phyloP scores from a whole-genome alignment of 345 rosid genomes.

The Noccaea bulbosa region DNA sequence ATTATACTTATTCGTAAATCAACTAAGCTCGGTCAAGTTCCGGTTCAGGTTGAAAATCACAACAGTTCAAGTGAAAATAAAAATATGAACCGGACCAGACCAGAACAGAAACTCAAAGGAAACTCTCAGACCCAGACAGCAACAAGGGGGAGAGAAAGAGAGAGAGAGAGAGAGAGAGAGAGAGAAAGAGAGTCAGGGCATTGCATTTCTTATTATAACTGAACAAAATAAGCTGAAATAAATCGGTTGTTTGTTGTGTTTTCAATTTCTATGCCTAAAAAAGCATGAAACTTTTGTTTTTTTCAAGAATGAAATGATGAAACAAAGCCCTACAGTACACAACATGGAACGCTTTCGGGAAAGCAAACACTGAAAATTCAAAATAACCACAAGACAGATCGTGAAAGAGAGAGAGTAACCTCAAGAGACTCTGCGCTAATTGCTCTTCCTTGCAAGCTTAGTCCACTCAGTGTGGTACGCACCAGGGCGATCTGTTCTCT shows the following conservation, averaged over 20 bases:
- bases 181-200: slow-evolving; percentile 7
- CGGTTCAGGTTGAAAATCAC: neutral
- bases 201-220: slow-evolving; percentile 34
- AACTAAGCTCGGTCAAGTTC: neutral
- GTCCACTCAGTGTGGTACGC: slow-evolving; percentile 91
- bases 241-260: neutral
- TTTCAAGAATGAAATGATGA: slow-evolving; percentile 9
- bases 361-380: slow-evolving; percentile 26
- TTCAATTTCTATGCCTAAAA: slow-evolving; percentile 30
- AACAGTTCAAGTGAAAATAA: neutral
- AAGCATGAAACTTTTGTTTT: slow-evolving; percentile 14
- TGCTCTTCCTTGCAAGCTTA: slow-evolving; percentile 69
- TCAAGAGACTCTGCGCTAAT: slow-evolving; percentile 50
- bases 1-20: too few species aligned
- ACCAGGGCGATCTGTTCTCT: slow-evolving; percentile 83
- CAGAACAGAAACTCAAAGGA: neutral
- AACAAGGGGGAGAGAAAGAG: neutral
- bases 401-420: slow-evolving; percentile 36
- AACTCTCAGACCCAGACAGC: neutral
- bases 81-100: neutral
- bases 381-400: slow-evolving; percentile 30
- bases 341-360: slow-evolving; percentile 1
- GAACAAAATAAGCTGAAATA: slow-evolving; percentile 24
- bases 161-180: neutral
- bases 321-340: slow-evolving; percentile 25